Percentiles rank a stretch among this genome's conserved stretches.
These are phyloP conservation scores for Claviceps maximensis DNA, from an alignment of 2,329 filamentous ascomycete genomes.

Conservation along the genomic window DNA sequence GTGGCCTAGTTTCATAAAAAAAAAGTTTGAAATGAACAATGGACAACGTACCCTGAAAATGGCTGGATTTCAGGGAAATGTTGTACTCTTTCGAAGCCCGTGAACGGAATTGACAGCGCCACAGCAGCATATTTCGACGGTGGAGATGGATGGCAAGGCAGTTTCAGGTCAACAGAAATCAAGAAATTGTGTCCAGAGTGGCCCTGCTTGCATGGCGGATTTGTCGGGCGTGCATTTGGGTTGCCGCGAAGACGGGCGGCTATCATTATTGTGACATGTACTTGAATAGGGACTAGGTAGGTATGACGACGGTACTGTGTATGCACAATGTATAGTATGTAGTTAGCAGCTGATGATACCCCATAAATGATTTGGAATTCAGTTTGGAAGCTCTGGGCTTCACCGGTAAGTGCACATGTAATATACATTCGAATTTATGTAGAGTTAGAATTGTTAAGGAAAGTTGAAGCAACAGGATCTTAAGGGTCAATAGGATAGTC, in stretches of 20 bases:
- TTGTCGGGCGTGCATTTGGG: neutral
- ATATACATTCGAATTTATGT: no score
- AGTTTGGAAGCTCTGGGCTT: no score
- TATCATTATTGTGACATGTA: neutral
- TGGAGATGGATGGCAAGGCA: neutral
- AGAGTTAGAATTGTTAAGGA: no score
- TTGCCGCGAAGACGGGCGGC: slow-evolving; percentile 1
- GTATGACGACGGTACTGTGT: no score
- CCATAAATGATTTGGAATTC: no score
- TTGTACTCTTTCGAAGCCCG: neutral
- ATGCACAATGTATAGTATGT: neutral
- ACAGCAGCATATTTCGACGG: neutral
- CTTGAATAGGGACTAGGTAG: neutral
- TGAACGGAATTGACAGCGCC: neutral
- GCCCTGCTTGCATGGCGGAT: neutral
- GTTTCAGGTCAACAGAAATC: neutral
- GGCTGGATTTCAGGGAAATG: neutral
- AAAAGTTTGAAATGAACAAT: neutral
- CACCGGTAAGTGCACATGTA: no score
- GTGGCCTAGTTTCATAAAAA: neutral
- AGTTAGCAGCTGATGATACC: neutral
- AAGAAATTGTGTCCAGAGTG: neutral
- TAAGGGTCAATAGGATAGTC: no score
- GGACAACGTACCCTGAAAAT: neutral
- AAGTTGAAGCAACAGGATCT: no score